A percentile compares a stretch with the other conserved stretches of the same genome.
Conservation (phyloP, 805 yeast genomes). For the Myxozyma mucilagina region DNA sequence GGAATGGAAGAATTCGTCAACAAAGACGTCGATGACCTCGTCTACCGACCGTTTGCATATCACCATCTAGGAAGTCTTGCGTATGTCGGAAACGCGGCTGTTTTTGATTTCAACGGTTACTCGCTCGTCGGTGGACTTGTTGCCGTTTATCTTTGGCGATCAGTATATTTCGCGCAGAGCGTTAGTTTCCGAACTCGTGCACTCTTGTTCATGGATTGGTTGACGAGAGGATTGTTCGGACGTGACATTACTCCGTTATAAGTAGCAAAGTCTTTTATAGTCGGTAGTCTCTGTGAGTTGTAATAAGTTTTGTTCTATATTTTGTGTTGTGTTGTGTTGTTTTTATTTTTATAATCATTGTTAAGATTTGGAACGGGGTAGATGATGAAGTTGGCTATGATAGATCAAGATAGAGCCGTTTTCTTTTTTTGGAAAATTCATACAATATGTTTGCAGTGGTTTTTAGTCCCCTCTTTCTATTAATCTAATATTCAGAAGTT, state of each 20-base stretch:
- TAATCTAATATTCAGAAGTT: too few relatives aligned
- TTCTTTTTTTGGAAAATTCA: too few relatives aligned
- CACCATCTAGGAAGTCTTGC: conserved; percentile 67
- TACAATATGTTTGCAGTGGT: too few relatives aligned
- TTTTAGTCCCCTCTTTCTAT: too few relatives aligned
- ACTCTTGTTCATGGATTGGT: conserved; percentile 65
- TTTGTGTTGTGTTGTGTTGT: not conserved
- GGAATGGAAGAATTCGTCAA: conserved; percentile 50
- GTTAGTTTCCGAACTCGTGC: conserved; percentile 66
- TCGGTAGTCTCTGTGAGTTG: not conserved
- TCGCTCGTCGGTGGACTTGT: conserved; percentile 63
- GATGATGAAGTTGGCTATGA: too few relatives aligned
- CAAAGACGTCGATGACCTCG: conserved; percentile 58
- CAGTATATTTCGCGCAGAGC: conserved; percentile 67
- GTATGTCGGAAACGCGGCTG: conserved; percentile 69
- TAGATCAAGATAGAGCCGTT: too few relatives aligned
- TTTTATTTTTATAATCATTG: too few relatives aligned
- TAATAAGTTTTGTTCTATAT: not conserved
- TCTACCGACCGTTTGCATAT: conserved; percentile 60
- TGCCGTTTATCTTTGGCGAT: conserved; percentile 75
- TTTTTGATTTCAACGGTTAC: conserved; percentile 62
- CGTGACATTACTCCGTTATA: conserved; percentile 32
- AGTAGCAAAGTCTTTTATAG: not conserved
- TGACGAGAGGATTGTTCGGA: conserved; percentile 45
- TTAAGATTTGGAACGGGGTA: too few relatives aligned